Evolutionary conservation across 306 rosid species (phyloP).

Genomic region (Prunus fruticosa): DNA sequence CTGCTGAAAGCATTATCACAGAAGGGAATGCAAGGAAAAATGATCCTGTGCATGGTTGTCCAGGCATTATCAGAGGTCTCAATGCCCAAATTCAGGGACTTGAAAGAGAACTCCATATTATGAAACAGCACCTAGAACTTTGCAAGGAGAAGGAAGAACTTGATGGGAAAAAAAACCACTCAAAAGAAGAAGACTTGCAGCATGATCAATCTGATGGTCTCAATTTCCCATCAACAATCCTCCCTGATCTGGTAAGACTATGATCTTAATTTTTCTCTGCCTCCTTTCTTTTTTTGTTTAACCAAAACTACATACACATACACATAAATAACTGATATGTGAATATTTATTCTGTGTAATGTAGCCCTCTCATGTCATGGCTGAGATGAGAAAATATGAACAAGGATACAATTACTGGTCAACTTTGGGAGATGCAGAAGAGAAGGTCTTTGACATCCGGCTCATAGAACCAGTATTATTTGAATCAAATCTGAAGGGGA

Average conservation of each 20-base stretch:
- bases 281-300: neutral
- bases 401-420: neutral
- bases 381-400: neutral
- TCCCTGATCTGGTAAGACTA: neutral
- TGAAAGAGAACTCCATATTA: neutral
- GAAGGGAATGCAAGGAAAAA: constrained; percentile 15
- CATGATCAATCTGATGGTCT: neutral
- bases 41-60: constrained; percentile 24
- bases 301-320: neutral
- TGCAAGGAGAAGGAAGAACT: neutral
- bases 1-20: constrained; percentile 13
- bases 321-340: neutral
- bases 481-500: neutral
- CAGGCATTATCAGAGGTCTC: neutral
- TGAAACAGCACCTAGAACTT: constrained; percentile 8
- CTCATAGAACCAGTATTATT: neutral
- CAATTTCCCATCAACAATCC: neutral
- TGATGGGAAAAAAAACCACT: too few species aligned
- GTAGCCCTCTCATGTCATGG: neutral
- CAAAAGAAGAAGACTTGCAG: neutral
- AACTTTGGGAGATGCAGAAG: neutral
- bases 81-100: neutral
- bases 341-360: neutral
- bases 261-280: neutral
- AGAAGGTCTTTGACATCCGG: constrained; percentile 14